phyloP scores from a whole-genome alignment of 192 early-diverging fungal species.

The Helicostylum pulchrum region DNA sequence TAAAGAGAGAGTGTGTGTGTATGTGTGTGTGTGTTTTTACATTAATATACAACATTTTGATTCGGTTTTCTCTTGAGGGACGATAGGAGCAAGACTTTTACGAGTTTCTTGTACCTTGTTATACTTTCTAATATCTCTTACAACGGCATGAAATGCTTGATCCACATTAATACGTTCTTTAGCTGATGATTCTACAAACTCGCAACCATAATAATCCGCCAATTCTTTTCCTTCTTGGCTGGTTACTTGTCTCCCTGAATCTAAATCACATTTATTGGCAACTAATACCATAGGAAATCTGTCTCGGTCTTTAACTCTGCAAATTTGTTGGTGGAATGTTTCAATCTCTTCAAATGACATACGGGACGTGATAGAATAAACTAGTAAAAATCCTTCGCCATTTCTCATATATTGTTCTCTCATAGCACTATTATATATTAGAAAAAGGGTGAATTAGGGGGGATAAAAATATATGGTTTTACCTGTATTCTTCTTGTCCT shows the following conservation, averaged over 20 bases:
- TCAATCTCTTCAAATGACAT: conserved; percentile 90
- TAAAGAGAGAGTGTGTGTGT: too few relatives aligned
- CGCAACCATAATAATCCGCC: conserved; percentile 69
- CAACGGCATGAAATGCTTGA: conserved; percentile 83
- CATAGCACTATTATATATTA: conserved; percentile 57
- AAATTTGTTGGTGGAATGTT: conserved; percentile 88
- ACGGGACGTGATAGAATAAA: conserved; percentile 90
- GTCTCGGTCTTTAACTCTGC: conserved; percentile 89
- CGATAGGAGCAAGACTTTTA: too few relatives aligned
- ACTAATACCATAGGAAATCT: conserved; percentile 84
- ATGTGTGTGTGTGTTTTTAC: too few relatives aligned
- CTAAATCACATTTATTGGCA: conserved; percentile 90
- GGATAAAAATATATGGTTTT: conserved; percentile 4
- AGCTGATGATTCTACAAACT: conserved; percentile 86
- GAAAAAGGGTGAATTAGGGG: background rate
- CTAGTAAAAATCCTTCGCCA: conserved; percentile 92
- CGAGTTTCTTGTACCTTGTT: conserved; percentile 58
- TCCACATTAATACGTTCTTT: conserved; percentile 89
- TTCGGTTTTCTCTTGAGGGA: too few relatives aligned
- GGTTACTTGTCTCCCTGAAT: conserved; percentile 77
- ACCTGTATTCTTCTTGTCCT: conserved; percentile 94
- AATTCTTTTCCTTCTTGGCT: conserved; percentile 76
- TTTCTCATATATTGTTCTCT: conserved; percentile 96
- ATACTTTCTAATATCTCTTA: conserved; percentile 76
- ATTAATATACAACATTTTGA: too few relatives aligned